Conservation (phyloP, 306 rosid species). For the Myrica gale region DNA sequence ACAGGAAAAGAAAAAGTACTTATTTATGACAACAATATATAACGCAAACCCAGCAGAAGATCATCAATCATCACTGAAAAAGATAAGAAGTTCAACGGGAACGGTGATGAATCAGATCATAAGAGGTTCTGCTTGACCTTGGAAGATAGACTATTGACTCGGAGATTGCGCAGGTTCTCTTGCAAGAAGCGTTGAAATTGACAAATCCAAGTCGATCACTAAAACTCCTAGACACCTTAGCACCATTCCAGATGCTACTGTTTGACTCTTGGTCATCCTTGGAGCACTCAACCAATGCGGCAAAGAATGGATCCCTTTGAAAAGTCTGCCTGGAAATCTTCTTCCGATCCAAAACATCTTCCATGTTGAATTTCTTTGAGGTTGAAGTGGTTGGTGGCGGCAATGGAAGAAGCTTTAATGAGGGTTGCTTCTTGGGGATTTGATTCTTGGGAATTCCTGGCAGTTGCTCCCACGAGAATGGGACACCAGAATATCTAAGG, state of each 20-base stretch:
- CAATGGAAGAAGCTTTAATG: conserved; percentile 54
- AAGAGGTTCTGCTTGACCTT: conserved; percentile 49
- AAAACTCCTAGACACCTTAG: conserved; percentile 66
- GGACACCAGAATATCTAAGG: conserved; percentile 65
- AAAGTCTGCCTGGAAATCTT: conserved; percentile 25
- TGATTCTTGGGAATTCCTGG: conserved; percentile 94
- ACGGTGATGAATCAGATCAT: conserved; percentile 39
- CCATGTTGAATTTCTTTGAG: conserved; percentile 38
- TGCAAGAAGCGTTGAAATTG: conserved; percentile 60
- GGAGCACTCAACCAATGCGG: conserved; percentile 82
- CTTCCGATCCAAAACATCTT: conserved; percentile 30
- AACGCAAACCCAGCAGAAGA: conserved; percentile 19
- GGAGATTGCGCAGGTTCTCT: conserved; percentile 68
- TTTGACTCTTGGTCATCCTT: conserved; percentile 43
- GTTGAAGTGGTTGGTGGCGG: conserved; percentile 52
- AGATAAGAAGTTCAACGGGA: conserved; percentile 25
- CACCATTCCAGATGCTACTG: conserved; percentile 40
- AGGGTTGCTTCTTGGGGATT: conserved; percentile 38
- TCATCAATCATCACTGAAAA: conserved; percentile 6
- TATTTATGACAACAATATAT: conserved; percentile 8
- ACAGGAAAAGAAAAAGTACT: conserved; percentile 5
- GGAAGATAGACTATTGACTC: conserved; percentile 67
- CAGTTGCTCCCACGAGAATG: conserved; percentile 93
- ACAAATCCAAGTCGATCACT: conserved; percentile 72
- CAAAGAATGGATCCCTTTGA: conserved; percentile 78